These are phyloP conservation scores for Euclidium syriacum DNA, from an alignment of 345 rosid genomes.

Conservation along the genomic window DNA sequence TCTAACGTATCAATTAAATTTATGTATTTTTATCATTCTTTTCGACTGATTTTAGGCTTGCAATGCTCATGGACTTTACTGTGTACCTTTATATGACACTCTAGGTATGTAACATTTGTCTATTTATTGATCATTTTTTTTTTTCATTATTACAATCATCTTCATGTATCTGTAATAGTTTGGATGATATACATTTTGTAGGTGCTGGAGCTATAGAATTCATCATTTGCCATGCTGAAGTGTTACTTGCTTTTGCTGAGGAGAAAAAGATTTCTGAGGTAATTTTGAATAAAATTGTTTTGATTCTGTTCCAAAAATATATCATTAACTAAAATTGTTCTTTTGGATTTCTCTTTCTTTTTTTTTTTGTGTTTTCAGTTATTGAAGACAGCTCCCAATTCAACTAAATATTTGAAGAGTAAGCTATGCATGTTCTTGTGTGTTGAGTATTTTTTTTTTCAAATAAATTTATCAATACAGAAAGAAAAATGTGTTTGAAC, in stretches of 20 bases:
- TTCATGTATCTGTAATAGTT: neutral
- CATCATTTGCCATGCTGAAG: constrained; percentile 82
- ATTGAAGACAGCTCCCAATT: constrained; percentile 71
- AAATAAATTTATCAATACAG: no score
- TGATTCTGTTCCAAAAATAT: neutral
- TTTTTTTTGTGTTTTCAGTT: constrained; percentile 43
- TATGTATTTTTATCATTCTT: neutral
- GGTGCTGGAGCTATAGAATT: constrained; percentile 96
- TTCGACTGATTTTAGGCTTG: constrained; percentile 67
- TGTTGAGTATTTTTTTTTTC: no score
- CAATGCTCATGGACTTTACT: constrained; percentile 92
- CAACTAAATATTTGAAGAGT: constrained; percentile 66
- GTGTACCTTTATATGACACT: constrained; percentile 97
- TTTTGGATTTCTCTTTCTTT: neutral
- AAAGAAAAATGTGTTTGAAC: no score
- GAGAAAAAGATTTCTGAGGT: constrained; percentile 91
- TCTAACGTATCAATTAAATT: no score
- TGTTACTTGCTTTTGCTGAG: constrained; percentile 82
- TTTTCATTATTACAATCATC: neutral
- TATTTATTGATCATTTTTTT: neutral
- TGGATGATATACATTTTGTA: constrained; percentile 17
- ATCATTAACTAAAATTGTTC: neutral
- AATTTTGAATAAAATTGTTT: constrained; percentile 1
- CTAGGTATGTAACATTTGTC: constrained; percentile 52
- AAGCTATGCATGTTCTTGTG: constrained; percentile 27